Evolutionary conservation across 768 basidiomycete species (phyloP).

Genomic region (Termitomyces sp.): DNA sequence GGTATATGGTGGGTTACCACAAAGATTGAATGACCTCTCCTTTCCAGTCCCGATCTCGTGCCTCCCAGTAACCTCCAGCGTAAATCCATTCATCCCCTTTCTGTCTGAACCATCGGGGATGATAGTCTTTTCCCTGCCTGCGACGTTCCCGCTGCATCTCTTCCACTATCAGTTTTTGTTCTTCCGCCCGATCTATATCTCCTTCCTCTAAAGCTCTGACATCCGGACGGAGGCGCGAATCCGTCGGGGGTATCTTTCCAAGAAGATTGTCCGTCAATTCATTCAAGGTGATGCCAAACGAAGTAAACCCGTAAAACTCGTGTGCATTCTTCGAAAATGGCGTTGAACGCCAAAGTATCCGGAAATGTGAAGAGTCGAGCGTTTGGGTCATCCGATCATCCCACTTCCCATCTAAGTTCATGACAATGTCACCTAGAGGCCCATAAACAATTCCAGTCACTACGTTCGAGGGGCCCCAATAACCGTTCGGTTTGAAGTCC

Average conservation of each 20-base stretch:
- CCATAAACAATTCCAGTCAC: slow-evolving; percentile 62
- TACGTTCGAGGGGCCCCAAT: slow-evolving; percentile 76
- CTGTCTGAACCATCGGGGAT: slow-evolving; percentile 75
- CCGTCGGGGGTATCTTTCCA: slow-evolving; percentile 69
- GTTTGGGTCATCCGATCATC: slow-evolving; percentile 76
- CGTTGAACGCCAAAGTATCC: slow-evolving; percentile 72
- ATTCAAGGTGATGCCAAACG: slow-evolving; percentile 76
- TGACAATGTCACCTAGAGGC: slow-evolving; percentile 47
- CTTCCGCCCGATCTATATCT: slow-evolving; percentile 65
- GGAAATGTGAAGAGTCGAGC: slow-evolving; percentile 65
- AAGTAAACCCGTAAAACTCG: slow-evolving; percentile 81
- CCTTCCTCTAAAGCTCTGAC: slow-evolving; percentile 83
- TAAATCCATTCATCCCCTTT: slow-evolving; percentile 74
- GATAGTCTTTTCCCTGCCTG: slow-evolving; percentile 50
- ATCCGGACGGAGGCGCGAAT: slow-evolving; percentile 80
- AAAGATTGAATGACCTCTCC: slow-evolving; percentile 43
- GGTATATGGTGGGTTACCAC: slow-evolving; percentile 47
- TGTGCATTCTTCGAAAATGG: slow-evolving; percentile 70
- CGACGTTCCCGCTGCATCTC: slow-evolving; percentile 75
- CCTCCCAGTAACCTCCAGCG: slow-evolving; percentile 82
- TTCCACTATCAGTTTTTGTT: slow-evolving; percentile 69
- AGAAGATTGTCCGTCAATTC: slow-evolving; percentile 69
- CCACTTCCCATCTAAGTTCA: slow-evolving; percentile 86
- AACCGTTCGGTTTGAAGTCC: slow-evolving; percentile 86
- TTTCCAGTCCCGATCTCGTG: slow-evolving; percentile 63